Evolutionary conservation across 148 eudicot genomes (phyloP).

Genomic region (Spergularia marina): DNA sequence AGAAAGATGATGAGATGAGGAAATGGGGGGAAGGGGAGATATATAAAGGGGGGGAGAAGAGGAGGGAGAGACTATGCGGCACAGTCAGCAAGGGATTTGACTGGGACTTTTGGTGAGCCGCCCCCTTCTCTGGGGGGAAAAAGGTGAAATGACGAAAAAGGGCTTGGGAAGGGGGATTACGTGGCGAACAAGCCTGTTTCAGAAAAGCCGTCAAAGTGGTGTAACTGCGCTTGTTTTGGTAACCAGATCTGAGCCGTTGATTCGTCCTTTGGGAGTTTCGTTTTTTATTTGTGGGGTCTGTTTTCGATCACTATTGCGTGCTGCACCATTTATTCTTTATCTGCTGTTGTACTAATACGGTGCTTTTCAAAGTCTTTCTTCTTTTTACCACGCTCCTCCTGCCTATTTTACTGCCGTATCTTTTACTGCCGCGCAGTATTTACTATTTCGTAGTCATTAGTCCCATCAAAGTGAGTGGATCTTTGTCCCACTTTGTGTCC

Average conservation of each 20-base stretch:
- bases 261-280: neutral
- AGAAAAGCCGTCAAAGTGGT: conserved; percentile 22
- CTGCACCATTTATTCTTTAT: no score
- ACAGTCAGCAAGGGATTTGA: conserved; percentile 42
- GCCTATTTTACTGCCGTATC: no score
- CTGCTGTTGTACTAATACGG: no score
- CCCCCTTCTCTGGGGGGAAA: conserved; percentile 8
- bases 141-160: conserved; percentile 8
- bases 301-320: no score
- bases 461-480: no score
- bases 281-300: neutral
- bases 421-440: no score
- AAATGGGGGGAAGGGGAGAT: neutral
- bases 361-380: no score
- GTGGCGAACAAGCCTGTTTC: conserved; percentile 20
- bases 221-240: conserved; percentile 17
- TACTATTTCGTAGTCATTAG: no score
- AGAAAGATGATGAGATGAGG: neutral
- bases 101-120: conserved; percentile 28
- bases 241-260: neutral
- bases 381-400: no score
- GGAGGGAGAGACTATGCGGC: neutral
- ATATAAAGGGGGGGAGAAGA: conserved; percentile 11
- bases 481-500: no score
- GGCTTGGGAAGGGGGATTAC: neutral